Conservation (phyloP, 305 asterid species). For the Fraxinus sp. region DNA sequence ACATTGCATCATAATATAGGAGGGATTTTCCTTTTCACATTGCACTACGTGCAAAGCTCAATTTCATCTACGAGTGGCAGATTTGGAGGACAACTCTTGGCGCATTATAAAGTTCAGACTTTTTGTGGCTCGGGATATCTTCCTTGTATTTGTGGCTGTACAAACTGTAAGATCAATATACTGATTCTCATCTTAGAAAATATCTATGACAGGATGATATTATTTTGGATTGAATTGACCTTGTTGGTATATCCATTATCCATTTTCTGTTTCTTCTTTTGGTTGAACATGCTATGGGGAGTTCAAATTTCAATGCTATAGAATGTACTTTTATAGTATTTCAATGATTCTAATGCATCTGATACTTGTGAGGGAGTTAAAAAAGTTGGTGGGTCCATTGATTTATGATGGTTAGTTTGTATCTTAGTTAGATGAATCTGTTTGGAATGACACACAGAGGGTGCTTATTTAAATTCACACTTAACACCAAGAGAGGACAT, state of each 20-base stretch:
- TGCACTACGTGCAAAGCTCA: constrained; percentile 68
- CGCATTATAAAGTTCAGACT: constrained; percentile 49
- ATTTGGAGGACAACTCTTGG: constrained; percentile 50
- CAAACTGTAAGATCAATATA: constrained; percentile 47
- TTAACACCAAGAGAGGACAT: background rate
- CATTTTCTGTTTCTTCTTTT: background rate
- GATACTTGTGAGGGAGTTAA: background rate
- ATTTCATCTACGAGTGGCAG: constrained; percentile 50
- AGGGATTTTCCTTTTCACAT: constrained; percentile 65
- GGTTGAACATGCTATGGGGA: background rate
- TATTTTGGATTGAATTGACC: background rate
- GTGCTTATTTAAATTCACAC: background rate
- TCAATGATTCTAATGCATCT: background rate
- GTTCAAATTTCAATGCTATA: background rate
- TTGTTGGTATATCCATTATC: background rate
- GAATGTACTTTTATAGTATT: background rate
- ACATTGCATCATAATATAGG: constrained; percentile 34
- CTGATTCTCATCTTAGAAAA: background rate
- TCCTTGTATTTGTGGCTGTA: constrained; percentile 56
- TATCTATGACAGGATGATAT: background rate
- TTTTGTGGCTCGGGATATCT: constrained; percentile 58
- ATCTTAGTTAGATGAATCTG: background rate
- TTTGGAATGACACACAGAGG: constrained; percentile 3
- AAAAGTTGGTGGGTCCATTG: background rate
- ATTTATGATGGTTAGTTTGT: background rate